Evolutionary conservation across 164 flowering plant species (phyloP), one percentile per base, ranked within the genome.

Genomic region (Cinnamomum micranthum): DNA sequence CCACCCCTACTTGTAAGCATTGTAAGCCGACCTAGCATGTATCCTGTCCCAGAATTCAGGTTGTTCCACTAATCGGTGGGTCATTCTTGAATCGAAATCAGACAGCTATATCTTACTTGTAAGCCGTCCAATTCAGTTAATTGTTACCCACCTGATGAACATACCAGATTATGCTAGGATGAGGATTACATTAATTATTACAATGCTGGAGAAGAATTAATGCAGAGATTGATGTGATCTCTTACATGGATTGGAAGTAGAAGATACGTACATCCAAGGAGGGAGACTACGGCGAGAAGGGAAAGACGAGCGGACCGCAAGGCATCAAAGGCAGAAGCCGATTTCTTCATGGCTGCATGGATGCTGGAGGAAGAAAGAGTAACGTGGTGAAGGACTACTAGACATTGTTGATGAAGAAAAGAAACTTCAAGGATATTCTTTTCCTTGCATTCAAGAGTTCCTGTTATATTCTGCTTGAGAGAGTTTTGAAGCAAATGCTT

Each of bases 391-490:
- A 50, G 27, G 75, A 3, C 11, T 20, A 35, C 35, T 55, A 14
- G 33, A 19, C 27, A 71, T 52, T 35, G 20, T 1, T 69, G 68
- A 65, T 65, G 70, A 65, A 65, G 66, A 69, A 19, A 65, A 65
- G 66, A 69, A 19, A 25, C 51, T 17, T 67, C 23, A 50, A 2
- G 22, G 28, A 65, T 74, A 80, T 80, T 73, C 82, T 70, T 80
- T 80, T 63, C 82, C 74, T 80, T 74, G 63, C 59, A 14, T 20
- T 55, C 13, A 65, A 73, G 76, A 23, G 71, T 62, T 76, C 62
- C 22, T 64, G 19, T 33, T 63, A 64, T 79, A 23, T 47, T 69
- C 55, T 41, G 69, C 35, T 41, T 67, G 50, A 47, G 20, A 27
- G 15, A 35, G 17, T 67, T 17, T 27, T 27, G 41, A n/a, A 33